These are phyloP conservation scores for Aspergillus nanangensis DNA, from an alignment of 495 filamentous ascomycete species.

Conservation along the genomic window DNA sequence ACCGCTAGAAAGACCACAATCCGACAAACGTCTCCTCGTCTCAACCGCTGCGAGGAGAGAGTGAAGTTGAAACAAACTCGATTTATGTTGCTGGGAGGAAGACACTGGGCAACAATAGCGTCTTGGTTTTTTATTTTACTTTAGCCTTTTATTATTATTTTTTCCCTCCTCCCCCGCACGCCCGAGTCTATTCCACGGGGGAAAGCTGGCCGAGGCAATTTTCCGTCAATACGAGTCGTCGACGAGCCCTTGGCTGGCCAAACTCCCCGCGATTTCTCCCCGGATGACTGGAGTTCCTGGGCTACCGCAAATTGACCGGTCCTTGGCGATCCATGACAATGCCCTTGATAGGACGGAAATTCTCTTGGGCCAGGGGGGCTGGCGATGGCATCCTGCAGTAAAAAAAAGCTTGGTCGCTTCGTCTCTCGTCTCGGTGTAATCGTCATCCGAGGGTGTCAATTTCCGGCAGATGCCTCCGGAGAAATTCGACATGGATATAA, in stretches of 20 bases:
- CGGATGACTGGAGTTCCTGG: constrained; percentile 10
- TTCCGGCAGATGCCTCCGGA: no score
- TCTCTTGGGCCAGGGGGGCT: background rate
- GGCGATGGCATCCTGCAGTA: background rate
- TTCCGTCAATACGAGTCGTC: constrained; percentile 10
- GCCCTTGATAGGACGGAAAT: background rate
- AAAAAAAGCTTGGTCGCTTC: background rate
- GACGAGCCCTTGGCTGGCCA: constrained; percentile 6
- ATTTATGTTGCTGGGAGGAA: background rate
- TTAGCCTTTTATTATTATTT: background rate
- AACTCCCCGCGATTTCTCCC: constrained; percentile 20
- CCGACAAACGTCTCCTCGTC: background rate
- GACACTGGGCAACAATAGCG: background rate
- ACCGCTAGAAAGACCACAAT: no score
- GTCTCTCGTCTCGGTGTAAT: constrained; percentile 1
- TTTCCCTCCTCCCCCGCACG: background rate
- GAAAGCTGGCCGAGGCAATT: constrained; percentile 15
- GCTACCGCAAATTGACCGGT: background rate
- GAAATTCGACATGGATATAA: no score
- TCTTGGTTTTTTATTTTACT: background rate
- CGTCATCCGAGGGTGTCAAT: background rate
- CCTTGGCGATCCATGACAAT: background rate
- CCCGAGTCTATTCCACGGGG: no score
- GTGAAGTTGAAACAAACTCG: background rate
- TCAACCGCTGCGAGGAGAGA: no score